Evolutionary conservation across 495 filamentous ascomycete genomes (phyloP).

Genomic region (Xylaria intraflava): DNA sequence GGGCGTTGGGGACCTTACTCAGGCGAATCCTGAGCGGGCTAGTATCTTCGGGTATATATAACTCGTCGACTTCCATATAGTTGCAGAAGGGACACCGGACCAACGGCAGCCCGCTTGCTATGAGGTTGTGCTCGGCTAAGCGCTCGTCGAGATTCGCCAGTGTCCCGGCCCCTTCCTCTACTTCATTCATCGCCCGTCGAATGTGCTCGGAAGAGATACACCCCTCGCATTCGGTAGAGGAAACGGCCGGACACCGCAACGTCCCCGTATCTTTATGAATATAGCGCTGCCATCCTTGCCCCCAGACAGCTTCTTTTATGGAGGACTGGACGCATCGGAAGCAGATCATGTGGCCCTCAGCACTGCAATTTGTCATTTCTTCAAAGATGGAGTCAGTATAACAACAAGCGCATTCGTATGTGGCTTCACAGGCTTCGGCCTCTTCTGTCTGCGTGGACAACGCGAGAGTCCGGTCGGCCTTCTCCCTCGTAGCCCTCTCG

Average conservation of each 20-base stretch:
- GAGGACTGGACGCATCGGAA: slow-evolving; percentile 74
- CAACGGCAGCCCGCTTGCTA: slow-evolving; percentile 65
- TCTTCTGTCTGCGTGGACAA: slow-evolving; percentile 64
- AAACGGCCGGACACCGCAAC: slow-evolving; percentile 73
- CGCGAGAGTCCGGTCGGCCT: slow-evolving; percentile 57
- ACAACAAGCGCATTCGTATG: slow-evolving; percentile 91
- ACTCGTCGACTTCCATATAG: slow-evolving; percentile 82
- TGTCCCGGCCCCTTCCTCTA: slow-evolving; percentile 61
- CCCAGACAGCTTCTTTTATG: slow-evolving; percentile 79
- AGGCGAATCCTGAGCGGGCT: slow-evolving; percentile 44
- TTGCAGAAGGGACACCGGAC: slow-evolving; percentile 83
- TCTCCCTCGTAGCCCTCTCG: slow-evolving; percentile 50
- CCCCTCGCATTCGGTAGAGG: slow-evolving; percentile 62
- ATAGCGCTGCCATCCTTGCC: slow-evolving; percentile 82
- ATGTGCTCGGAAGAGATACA: slow-evolving; percentile 61
- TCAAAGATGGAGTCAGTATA: slow-evolving; percentile 73
- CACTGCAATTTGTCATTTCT: slow-evolving; percentile 68
- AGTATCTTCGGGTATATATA: slow-evolving; percentile 52
- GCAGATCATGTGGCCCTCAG: slow-evolving; percentile 74
- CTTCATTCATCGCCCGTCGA: slow-evolving; percentile 60
- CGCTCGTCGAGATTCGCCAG: slow-evolving; percentile 68
- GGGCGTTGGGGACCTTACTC: slow-evolving; percentile 37
- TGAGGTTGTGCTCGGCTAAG: slow-evolving; percentile 62
- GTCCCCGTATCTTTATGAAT: slow-evolving; percentile 63
- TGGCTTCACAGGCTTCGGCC: slow-evolving; percentile 59